Conservation (phyloP, 257 asterid genomes). For the Linderniella brevidens region DNA sequence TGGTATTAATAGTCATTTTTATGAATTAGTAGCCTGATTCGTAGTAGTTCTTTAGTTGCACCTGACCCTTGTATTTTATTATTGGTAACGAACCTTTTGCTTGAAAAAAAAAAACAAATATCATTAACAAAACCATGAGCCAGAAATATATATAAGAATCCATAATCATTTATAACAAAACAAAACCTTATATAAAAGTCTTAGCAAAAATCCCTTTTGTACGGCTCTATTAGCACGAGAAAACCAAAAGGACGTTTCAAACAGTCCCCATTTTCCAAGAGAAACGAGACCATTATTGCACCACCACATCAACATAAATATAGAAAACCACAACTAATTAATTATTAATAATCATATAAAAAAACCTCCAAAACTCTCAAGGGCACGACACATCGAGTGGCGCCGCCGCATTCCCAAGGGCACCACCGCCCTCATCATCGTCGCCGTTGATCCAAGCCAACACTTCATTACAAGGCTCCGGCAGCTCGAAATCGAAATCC, state of each 20-base stretch:
- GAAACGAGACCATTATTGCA: neutral
- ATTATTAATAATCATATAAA: neutral
- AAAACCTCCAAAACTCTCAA: slow-evolving; percentile 55
- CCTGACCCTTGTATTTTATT: no score
- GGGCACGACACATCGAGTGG: slow-evolving; percentile 72
- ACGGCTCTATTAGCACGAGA: slow-evolving; percentile 1
- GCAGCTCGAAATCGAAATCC: slow-evolving; percentile 34
- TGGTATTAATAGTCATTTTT: no score
- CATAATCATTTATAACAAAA: no score
- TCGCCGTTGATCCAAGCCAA: slow-evolving; percentile 46
- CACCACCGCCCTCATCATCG: slow-evolving; percentile 28
- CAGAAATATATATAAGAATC: no score
- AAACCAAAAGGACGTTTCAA: neutral
- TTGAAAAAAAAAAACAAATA: no score
- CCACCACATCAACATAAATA: neutral
- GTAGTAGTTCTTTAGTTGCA: no score
- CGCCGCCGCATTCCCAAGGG: slow-evolving; percentile 13
- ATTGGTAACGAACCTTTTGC: no score
- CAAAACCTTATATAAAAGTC: no score
- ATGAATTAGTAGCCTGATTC: no score
- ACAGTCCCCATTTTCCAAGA: neutral
- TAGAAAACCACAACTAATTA: neutral
- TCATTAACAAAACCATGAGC: no score
- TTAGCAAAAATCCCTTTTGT: neutral
- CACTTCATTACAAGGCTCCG: neutral